A percentile compares a stretch with the other conserved stretches of the same genome.
These are phyloP conservation scores for Malassezia restricta DNA, from an alignment of 1,284 basidiomycete species.

Conservation along the genomic window DNA sequence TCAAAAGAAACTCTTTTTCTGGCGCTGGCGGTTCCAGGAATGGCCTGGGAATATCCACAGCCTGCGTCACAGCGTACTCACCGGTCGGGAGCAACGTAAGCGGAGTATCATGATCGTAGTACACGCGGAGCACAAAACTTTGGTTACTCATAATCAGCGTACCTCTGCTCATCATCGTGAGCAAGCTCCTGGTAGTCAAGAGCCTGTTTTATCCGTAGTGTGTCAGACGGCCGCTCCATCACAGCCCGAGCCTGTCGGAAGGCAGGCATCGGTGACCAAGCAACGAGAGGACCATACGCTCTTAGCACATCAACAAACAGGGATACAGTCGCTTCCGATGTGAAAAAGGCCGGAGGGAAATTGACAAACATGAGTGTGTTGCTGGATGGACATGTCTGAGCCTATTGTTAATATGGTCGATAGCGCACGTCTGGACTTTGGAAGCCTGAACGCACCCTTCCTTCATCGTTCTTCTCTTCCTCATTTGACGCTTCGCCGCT, in stretches of 20 bases:
- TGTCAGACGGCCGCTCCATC: conserved; percentile 24
- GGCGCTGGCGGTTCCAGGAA: conserved; percentile 9
- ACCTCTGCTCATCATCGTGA: conserved; percentile 22
- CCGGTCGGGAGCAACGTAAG: conserved; percentile 1
- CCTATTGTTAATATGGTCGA: conserved; percentile 59
- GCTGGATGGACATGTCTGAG: neutral
- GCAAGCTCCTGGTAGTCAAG: conserved; percentile 29
- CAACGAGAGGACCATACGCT: conserved; percentile 32
- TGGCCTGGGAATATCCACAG: neutral
- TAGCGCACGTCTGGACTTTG: conserved; percentile 62
- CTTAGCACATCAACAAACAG: conserved; percentile 30
- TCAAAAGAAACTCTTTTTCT: conserved; percentile 68
- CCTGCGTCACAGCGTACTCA: neutral
- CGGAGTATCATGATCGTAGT: conserved; percentile 1
- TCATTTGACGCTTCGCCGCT: neutral
- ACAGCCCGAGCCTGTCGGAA: conserved; percentile 33
- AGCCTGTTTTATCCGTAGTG: conserved; percentile 24
- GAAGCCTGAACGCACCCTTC: conserved; percentile 88
- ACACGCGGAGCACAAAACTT: conserved; percentile 7
- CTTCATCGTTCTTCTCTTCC: conserved; percentile 57
- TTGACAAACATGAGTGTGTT: conserved; percentile 38
- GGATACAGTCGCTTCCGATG: conserved; percentile 13
- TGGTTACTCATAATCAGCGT: neutral
- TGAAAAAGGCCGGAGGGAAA: conserved; percentile 35
- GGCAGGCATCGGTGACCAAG: conserved; percentile 32